Evolutionary conservation across 352 stramenopile genomes (phyloP).

Genomic region (Globisporangium polare): DNA sequence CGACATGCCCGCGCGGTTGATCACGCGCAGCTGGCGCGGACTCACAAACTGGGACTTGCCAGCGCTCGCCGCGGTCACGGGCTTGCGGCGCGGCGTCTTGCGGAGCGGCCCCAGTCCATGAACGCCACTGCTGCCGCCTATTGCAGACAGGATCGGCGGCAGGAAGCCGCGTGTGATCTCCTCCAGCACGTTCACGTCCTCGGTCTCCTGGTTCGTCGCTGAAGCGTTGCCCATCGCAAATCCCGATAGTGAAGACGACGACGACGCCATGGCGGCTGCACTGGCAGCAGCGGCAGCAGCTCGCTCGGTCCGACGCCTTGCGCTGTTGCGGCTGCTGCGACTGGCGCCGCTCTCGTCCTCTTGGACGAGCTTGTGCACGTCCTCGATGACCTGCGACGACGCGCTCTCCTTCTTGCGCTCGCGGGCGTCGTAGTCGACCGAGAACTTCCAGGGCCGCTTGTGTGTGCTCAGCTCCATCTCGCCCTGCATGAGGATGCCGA

Average conservation of each 20-base stretch:
- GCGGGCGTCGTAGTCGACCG: slow-evolving; percentile 66
- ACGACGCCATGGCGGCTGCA: slow-evolving; percentile 12
- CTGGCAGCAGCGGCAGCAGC: neutral
- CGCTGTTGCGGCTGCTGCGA: slow-evolving; percentile 7
- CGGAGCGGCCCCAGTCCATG: slow-evolving; percentile 22
- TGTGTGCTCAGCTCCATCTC: slow-evolving; percentile 33
- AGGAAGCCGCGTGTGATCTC: slow-evolving; percentile 36
- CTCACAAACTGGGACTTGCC: slow-evolving; percentile 36
- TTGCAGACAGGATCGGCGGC: slow-evolving; percentile 25
- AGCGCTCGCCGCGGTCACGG: slow-evolving; percentile 35
- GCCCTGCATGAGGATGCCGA: slow-evolving; percentile 76
- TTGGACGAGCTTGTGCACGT: slow-evolving; percentile 41
- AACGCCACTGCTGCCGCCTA: neutral
- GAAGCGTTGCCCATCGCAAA: neutral
- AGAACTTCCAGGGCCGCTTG: slow-evolving; percentile 56
- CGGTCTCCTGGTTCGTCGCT: slow-evolving; percentile 9
- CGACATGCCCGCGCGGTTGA: slow-evolving; percentile 15
- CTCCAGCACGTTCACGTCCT: slow-evolving; percentile 25
- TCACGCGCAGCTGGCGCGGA: slow-evolving; percentile 36
- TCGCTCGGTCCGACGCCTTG: slow-evolving; percentile 20
- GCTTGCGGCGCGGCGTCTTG: slow-evolving; percentile 49
- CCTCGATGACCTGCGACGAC: slow-evolving; percentile 52
- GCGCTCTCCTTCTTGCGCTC: slow-evolving; percentile 63
- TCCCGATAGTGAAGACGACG: neutral
- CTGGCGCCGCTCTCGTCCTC: slow-evolving; percentile 5